Evolutionary conservation across 2,329 filamentous ascomycete genomes (phyloP).

Genomic region (Emmonsia crescens): DNA sequence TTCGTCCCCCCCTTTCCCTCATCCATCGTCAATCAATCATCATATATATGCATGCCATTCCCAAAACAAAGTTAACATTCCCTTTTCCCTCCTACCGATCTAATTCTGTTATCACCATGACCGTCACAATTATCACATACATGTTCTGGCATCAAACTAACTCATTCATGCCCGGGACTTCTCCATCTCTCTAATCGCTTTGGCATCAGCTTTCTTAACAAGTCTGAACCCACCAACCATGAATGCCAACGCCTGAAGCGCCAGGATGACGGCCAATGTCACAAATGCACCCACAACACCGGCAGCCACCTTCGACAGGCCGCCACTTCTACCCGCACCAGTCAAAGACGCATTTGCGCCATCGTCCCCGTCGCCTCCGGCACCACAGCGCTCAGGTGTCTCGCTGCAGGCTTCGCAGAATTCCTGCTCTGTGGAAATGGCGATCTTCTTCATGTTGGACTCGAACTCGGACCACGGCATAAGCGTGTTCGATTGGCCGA

Average conservation of each 20-base stretch:
- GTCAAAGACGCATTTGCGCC: slow-evolving; percentile 18
- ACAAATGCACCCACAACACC: slow-evolving; percentile 70
- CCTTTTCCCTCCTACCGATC: background rate
- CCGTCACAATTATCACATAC: background rate
- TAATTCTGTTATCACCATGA: background rate
- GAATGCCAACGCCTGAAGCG: slow-evolving; percentile 43
- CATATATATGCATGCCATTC: too few species aligned
- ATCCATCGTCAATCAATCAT: too few species aligned
- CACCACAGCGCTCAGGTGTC: slow-evolving; percentile 54
- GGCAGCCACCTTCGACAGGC: slow-evolving; percentile 59
- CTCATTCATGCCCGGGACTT: slow-evolving; percentile 3
- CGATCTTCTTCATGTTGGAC: slow-evolving; percentile 51
- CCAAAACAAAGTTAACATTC: background rate
- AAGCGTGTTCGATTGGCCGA: slow-evolving; percentile 44
- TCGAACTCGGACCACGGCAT: slow-evolving; percentile 62
- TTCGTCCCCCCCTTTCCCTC: too few species aligned
- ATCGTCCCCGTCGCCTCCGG: slow-evolving; percentile 24
- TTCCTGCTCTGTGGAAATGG: slow-evolving; percentile 50
- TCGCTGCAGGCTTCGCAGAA: slow-evolving; percentile 75
- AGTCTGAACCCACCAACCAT: slow-evolving; percentile 47
- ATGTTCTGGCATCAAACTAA: background rate
- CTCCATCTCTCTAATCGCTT: background rate
- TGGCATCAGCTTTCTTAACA: slow-evolving; percentile 39
- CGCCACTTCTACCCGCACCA: slow-evolving; percentile 20
- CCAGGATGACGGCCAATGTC: slow-evolving; percentile 53